Evolutionary conservation across 352 stramenopile species (phyloP).

Genomic region (Hyaloperonospora arabidopsidis): DNA sequence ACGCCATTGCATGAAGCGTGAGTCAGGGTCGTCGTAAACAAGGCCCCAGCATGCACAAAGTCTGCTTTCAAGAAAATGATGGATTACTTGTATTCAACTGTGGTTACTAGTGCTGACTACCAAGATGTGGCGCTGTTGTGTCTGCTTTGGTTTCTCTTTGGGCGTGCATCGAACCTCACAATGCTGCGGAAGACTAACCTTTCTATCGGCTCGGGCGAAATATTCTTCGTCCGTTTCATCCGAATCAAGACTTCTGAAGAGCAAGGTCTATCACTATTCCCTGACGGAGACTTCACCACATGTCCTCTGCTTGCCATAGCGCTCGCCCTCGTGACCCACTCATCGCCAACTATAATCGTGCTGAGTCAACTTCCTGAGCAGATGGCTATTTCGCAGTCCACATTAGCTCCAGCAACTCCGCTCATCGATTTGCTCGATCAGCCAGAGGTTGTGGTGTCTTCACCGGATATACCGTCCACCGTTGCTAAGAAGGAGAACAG

Average conservation of each 20-base stretch:
- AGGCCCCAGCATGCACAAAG: not conserved
- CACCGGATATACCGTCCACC: not conserved
- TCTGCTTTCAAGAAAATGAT: not conserved
- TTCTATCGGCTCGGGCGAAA: not conserved
- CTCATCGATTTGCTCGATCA: constrained; percentile 10
- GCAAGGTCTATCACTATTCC: not conserved
- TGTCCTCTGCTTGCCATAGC: constrained; percentile 22
- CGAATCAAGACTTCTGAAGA: not conserved
- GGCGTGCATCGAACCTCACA: not conserved
- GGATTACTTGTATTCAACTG: not conserved
- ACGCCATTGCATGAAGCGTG: not conserved
- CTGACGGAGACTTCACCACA: not conserved
- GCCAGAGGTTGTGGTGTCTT: not conserved
- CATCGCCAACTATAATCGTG: not conserved
- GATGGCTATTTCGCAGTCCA: not conserved
- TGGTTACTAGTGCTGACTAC: not conserved
- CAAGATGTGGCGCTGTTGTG: not conserved
- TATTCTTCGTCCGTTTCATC: constrained; percentile 1
- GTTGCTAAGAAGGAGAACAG: not conserved
- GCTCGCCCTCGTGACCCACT: constrained; percentile 34
- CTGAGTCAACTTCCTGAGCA: constrained; percentile 13
- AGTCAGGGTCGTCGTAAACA: not conserved
- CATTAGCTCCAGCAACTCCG: not conserved
- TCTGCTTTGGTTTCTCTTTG: not conserved
- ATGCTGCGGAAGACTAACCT: not conserved